Evolutionary conservation across 805 yeast genomes (phyloP).

Genomic region (Wickerhamomyces sydowiorum): DNA sequence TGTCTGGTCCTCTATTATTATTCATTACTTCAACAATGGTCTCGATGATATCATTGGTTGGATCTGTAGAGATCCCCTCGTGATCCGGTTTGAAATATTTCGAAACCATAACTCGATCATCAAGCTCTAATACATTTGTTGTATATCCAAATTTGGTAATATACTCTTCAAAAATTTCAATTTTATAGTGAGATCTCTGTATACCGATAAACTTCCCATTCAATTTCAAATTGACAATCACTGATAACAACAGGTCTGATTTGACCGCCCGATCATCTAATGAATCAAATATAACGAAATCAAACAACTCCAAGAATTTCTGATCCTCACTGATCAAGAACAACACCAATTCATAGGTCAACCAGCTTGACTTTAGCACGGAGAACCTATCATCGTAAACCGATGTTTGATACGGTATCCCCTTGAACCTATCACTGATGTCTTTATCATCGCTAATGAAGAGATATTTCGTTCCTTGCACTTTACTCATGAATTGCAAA

Average conservation of each 20-base stretch:
- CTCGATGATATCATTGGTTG: background rate
- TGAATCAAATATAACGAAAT: constrained; percentile 4
- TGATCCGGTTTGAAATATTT: background rate
- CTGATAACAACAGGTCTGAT: background rate
- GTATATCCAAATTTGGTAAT: background rate
- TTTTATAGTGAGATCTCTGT: constrained; percentile 1
- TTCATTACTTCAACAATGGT: background rate
- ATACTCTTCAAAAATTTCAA: background rate
- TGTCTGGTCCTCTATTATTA: background rate
- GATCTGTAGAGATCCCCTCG: background rate
- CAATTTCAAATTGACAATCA: background rate
- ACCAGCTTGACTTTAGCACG: background rate
- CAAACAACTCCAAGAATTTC: background rate
- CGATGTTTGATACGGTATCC: constrained; percentile 1
- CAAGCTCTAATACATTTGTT: background rate
- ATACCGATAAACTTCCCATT: background rate
- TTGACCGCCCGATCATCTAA: constrained; percentile 1
- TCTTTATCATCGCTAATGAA: background rate
- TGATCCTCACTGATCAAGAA: background rate
- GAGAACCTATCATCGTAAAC: constrained; percentile 2
- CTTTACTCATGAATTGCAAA: background rate
- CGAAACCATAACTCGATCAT: background rate
- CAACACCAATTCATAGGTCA: constrained; percentile 1
- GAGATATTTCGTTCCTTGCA: background rate
- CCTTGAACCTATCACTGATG: background rate